A percentile compares a stretch with the other conserved stretches of the same genome.
These are phyloP conservation scores for Penicillium capsulatum DNA, from an alignment of 2,329 filamentous ascomycete species.

Conservation along the genomic window DNA sequence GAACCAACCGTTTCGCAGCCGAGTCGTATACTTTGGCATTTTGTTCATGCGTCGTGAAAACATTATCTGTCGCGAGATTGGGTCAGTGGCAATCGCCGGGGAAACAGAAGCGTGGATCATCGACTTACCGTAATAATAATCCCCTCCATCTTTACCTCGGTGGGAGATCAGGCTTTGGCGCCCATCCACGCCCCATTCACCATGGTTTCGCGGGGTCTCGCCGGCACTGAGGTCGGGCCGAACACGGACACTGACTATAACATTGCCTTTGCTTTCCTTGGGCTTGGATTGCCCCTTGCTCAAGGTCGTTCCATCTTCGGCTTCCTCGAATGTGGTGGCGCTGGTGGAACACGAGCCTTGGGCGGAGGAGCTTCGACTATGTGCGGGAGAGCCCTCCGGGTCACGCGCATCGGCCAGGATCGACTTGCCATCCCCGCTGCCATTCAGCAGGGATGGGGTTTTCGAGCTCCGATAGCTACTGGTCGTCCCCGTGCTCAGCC, in stretches of 20 bases:
- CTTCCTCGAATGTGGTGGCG: slow-evolving; percentile 81
- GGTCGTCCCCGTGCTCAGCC: slow-evolving; percentile 53
- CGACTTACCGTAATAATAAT: slow-evolving; percentile 80
- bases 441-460: slow-evolving; percentile 73
- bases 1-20: slow-evolving; percentile 85
- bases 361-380: slow-evolving; percentile 86
- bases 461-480: slow-evolving; percentile 48
- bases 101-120: background rate
- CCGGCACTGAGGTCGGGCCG: slow-evolving; percentile 69
- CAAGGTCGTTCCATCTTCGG: slow-evolving; percentile 51
- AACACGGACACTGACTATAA: slow-evolving; percentile 90
- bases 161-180: slow-evolving; percentile 78
- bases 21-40: slow-evolving; percentile 94
- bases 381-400: slow-evolving; percentile 76
- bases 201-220: slow-evolving; percentile 60
- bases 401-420: slow-evolving; percentile 62
- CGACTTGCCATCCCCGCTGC: slow-evolving; percentile 71
- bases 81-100: slow-evolving; percentile 6
- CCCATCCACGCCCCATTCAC: slow-evolving; percentile 89
- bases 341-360: slow-evolving; percentile 90
- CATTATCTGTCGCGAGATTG: slow-evolving; percentile 65
- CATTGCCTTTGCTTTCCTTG: slow-evolving; percentile 85
- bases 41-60: slow-evolving; percentile 89
- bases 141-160: slow-evolving; percentile 81
- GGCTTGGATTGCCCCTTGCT: slow-evolving; percentile 31